These are phyloP conservation scores for Cruciata laevipes DNA, from an alignment of 257 asterid genomes.

Conservation along the genomic window DNA sequence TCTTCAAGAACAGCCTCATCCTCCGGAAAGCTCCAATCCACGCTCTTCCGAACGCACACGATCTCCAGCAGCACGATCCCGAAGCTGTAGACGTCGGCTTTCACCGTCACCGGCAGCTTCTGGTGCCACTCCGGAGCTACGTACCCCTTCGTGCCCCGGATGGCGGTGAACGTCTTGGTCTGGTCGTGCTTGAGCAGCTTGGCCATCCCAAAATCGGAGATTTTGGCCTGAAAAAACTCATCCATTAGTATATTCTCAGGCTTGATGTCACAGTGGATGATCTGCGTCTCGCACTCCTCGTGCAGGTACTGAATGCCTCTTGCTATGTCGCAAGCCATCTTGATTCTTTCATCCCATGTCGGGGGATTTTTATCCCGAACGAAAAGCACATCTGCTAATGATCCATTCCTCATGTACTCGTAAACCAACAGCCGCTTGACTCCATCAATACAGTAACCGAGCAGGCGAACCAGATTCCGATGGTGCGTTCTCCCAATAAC, in stretches of 20 bases:
- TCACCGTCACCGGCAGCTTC: conserved; percentile 37
- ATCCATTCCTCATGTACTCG: conserved; percentile 56
- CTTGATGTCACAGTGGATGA: conserved; percentile 2
- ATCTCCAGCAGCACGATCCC: conserved; percentile 48
- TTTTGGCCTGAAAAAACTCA: conserved; percentile 27
- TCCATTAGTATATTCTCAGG: conserved; percentile 34
- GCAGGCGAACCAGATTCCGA: conserved; percentile 40
- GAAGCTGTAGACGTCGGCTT: conserved; percentile 50
- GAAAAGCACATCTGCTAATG: conserved; percentile 35
- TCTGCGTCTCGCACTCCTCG: not conserved
- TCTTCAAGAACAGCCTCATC: conserved; percentile 43
- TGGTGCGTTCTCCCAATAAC: conserved; percentile 49
- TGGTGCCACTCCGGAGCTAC: conserved; percentile 54
- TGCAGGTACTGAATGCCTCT: not conserved
- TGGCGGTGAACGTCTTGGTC: conserved; percentile 34
- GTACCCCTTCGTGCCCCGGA: conserved; percentile 50
- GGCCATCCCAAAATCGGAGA: conserved; percentile 52
- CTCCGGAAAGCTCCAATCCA: conserved; percentile 28
- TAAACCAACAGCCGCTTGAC: conserved; percentile 38
- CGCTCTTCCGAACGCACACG: conserved; percentile 29
- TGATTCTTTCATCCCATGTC: conserved; percentile 32
- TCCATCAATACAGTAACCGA: conserved; percentile 46
- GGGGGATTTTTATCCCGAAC: conserved; percentile 10
- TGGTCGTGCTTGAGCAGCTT: conserved; percentile 47
- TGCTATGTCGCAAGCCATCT: conserved; percentile 18